Percentiles rank a stretch among this genome's conserved stretches.
Evolutionary conservation across 192 early-diverging fungal species (phyloP).

Genomic region (Podila clonocystis): DNA sequence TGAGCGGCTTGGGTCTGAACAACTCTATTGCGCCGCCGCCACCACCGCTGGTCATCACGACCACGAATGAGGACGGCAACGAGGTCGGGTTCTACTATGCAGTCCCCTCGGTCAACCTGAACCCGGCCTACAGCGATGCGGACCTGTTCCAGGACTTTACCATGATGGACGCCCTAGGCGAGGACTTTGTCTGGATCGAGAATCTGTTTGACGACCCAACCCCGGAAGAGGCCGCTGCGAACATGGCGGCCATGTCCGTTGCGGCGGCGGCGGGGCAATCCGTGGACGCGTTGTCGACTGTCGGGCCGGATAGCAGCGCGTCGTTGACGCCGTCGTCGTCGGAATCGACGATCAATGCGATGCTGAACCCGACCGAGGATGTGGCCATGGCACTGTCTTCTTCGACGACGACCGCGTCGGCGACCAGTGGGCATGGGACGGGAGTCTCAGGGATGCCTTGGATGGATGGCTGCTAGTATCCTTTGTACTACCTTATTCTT

Average conservation of each 20-base stretch:
- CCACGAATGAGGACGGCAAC: slow-evolving; percentile 48
- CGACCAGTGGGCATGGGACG: background rate
- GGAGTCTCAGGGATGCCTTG: background rate
- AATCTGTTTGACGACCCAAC: slow-evolving; percentile 47
- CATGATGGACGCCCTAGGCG: slow-evolving; percentile 47
- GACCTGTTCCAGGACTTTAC: slow-evolving; percentile 50
- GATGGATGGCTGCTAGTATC: background rate
- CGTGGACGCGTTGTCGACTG: background rate
- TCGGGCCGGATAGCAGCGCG: background rate
- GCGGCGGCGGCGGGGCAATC: slow-evolving; percentile 33
- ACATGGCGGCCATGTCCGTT: slow-evolving; percentile 42
- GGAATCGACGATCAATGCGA: background rate
- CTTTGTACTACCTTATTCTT: background rate
- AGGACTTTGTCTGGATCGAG: slow-evolving; percentile 52
- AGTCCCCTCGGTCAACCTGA: slow-evolving; percentile 33
- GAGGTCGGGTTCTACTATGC: slow-evolving; percentile 51
- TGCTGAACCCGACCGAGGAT: background rate
- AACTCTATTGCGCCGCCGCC: background rate
- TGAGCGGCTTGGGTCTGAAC: background rate
- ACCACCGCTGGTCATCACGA: slow-evolving; percentile 45
- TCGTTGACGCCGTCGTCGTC: too few relatives aligned
- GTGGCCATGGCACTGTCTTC: background rate
- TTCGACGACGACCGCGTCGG: background rate
- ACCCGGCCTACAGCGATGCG: slow-evolving; percentile 44
- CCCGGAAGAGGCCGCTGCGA: slow-evolving; percentile 35